Percentiles rank a stretch among this genome's conserved stretches.
phyloP scores from a whole-genome alignment of 2,329 filamentous ascomycete genomes.

The Alternaria infectoria region DNA sequence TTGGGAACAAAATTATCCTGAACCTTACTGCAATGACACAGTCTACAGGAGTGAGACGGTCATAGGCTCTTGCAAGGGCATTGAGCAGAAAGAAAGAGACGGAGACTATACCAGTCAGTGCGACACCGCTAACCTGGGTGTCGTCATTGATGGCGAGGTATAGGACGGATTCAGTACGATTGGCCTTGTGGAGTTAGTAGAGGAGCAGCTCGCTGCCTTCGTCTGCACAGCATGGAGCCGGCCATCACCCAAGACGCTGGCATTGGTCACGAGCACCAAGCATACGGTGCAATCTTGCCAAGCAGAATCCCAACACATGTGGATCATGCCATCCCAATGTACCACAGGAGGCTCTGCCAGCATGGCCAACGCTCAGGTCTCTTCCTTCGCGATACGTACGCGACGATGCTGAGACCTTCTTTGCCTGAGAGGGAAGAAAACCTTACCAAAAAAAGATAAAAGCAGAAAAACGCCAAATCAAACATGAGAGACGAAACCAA shows the following conservation, averaged over 20 bases:
- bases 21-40: not conserved
- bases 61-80: not conserved
- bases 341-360: not conserved
- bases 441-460: not conserved
- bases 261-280: not conserved
- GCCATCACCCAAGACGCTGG: not conserved
- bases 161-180: not conserved
- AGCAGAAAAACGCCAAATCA: not conserved
- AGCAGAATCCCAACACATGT: not conserved
- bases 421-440: not conserved
- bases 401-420: not conserved
- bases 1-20: not conserved
- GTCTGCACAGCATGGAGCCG: not conserved
- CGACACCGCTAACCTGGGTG: not conserved
- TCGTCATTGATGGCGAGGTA: not conserved
- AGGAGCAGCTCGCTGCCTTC: not conserved
- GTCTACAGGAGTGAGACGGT: not conserved
- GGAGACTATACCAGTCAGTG: not conserved
- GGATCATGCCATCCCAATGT: not conserved
- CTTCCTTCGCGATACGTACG: not conserved
- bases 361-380: not conserved
- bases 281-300: not conserved
- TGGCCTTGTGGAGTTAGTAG: not conserved
- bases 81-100: not conserved
- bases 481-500: not conserved